Evolutionary conservation across 176 grass and related monocot genomes (phyloP), one percentile per base, ranked within the genome.

Genomic region (Bolboschoenus planiculmis): DNA sequence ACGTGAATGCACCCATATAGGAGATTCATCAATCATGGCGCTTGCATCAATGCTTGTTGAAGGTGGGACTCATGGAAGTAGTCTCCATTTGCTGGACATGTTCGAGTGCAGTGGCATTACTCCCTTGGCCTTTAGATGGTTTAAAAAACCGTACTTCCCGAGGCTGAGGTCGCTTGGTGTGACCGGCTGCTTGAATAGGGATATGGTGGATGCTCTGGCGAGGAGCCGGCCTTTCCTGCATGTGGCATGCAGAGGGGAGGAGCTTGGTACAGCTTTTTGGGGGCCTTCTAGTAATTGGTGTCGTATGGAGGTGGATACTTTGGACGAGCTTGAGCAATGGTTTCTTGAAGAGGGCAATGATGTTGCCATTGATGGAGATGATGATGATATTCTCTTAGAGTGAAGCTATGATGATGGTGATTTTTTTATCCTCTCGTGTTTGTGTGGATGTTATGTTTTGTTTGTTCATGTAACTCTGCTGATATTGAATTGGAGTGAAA

Each of bases 141-240:
- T 99, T 83, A 99, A 99, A 86, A 99, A 91, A 53, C 96, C 96
- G 1, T 95, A 95, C 57, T 95, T 99, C 80, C 89, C 92, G 4
- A 93, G 92, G 59, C 68, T 99, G 62, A 80, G 92, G 30, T 99
- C 90, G 88, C 84, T 99, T 6, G 96, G 96, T 31, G 64, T 99
- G 48, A 93, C 79, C 20, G 96, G 96, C 37, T 87, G 90, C 64
- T 80, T 99, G 92, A 95, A 99, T 80, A 90, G 89, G 74, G 89
- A 95, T 82, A 90, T 95, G 87, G 92, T 89, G 24, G 92, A 99
- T 78, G 96, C 96, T 20, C 81, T 99, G 18, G 63, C 83, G 56
- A 77, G 86, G 77, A 99, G 87, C 82, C 87, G 96, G 8, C 90
- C 92, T 82, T 99, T 95, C 87, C 93, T 99, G 68, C 90, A 86